phyloP scores from a whole-genome alignment of 2,329 filamentous ascomycete genomes.

The Coniochaeta prunicola region DNA sequence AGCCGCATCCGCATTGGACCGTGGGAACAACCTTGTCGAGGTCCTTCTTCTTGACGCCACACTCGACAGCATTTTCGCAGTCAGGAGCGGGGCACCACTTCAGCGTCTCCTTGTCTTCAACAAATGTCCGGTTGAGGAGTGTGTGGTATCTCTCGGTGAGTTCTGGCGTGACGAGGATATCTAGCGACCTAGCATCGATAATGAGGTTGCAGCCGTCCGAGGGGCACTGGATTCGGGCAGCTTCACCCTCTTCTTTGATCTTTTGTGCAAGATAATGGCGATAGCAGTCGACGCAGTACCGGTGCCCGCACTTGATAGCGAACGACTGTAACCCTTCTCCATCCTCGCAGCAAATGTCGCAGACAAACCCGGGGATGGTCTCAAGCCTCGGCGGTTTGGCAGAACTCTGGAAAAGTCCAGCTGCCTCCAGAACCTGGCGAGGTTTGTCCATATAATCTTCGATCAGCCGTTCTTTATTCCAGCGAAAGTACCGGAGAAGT shows the following conservation, averaged over 20 bases:
- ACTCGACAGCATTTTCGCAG: constrained; percentile 89
- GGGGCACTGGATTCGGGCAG: constrained; percentile 89
- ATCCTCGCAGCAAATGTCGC: constrained; percentile 96
- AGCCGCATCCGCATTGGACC: constrained; percentile 76
- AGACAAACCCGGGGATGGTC: constrained; percentile 68
- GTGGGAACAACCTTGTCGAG: constrained; percentile 81
- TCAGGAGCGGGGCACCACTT: constrained; percentile 99
- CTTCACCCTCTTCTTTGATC: constrained; percentile 91
- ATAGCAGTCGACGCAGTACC: constrained; percentile 91
- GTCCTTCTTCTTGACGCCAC: constrained; percentile 79
- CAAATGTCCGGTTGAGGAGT: constrained; percentile 86
- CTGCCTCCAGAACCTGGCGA: constrained; percentile 71
- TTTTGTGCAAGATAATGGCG: constrained; percentile 86
- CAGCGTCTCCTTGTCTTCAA: constrained; percentile 90
- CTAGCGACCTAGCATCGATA: constrained; percentile 82
- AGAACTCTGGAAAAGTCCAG: constrained; percentile 67
- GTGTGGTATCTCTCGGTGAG: constrained; percentile 64
- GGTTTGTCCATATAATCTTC: constrained; percentile 94
- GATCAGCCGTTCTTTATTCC: constrained; percentile 94
- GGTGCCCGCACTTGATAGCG: constrained; percentile 89
- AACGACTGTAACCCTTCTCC: constrained; percentile 70
- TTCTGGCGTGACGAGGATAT: constrained; percentile 60
- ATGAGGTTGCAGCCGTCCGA: constrained; percentile 81
- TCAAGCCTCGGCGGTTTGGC: constrained; percentile 60
- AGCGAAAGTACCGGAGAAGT: constrained; percentile 78